Evolutionary conservation across 1,284 basidiomycete species (phyloP), one percentile per base, ranked within the genome.

Genomic region (Lentinus polychrous): DNA sequence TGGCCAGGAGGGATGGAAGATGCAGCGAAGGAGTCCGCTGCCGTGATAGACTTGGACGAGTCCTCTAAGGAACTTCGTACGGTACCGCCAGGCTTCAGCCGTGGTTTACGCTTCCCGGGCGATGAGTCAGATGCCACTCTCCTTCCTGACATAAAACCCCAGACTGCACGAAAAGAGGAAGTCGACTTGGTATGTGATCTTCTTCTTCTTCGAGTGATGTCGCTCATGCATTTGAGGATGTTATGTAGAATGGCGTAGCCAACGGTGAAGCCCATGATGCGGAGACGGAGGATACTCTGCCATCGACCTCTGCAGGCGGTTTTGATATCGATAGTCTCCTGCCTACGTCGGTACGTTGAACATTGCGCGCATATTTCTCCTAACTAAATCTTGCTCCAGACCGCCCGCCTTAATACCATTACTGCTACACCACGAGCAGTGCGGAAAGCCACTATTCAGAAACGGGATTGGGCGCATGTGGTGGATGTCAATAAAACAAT

Each of bases 401-500:
- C 77, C 45, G 70, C 74, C 17, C 75, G 83, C 58, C 65, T 88
- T 23, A 79, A 74, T 44, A 78, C 80, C 23, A 61, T 72, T 43
- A 71, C 71, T 48, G 53, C 72, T 7, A 57, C 63, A 23, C 67
- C 63, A 49, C 64, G 68, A 48, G 69, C 66, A 22, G 47, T 62
- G 8, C 74, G 69, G 48, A 71, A 70, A 18, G 53, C 66, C 7
- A 69, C 74, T 43, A 62, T 79, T 2, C 76, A 81, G 51, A 96
- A 95, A 67, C 85, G 91, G 46, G 93, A 98, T 57, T 99, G 96
- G 96, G 96, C 95, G 1, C 96, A 98, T 72, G 88, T 94, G 15
- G 88, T 99, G 12, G 91, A 99, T 63, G 83, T 97, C 55, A 93
- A 91, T 60, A 86, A 89, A 59, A 86, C 91, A 33, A 83, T 98